Conservation (phyloP, 768 basidiomycete genomes). For the Pleurotus sapidus region DNA sequence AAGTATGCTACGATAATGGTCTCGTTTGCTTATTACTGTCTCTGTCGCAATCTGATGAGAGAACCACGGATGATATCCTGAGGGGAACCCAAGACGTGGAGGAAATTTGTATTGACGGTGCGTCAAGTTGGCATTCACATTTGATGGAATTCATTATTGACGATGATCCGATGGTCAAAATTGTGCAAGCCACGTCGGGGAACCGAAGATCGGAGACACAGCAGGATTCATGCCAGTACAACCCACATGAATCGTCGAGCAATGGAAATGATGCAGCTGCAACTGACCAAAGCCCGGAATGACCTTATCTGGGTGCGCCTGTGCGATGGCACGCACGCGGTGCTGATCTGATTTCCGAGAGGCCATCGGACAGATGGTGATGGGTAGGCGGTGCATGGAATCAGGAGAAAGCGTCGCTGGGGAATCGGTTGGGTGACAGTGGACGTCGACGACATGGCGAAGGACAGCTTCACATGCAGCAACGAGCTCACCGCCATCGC, state of each 20-base stretch:
- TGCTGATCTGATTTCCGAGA: conserved; percentile 63
- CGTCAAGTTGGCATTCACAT: no score
- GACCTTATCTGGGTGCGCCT: conserved; percentile 58
- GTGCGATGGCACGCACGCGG: conserved; percentile 66
- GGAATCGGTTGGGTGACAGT: conserved; percentile 92
- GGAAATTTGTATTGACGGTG: not conserved
- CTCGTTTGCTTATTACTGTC: conserved; percentile 46
- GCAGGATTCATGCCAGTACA: not conserved
- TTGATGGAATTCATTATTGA: not conserved
- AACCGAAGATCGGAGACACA: not conserved
- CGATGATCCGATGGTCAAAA: no score
- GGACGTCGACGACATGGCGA: conserved; percentile 77
- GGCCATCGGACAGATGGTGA: conserved; percentile 86
- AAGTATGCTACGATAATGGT: conserved; percentile 77
- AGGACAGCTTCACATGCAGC: conserved; percentile 35
- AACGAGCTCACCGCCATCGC: not conserved
- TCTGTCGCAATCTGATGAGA: conserved; percentile 66
- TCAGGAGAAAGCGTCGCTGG: conserved; percentile 32
- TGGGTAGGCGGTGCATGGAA: conserved; percentile 52
- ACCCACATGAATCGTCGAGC: not conserved
- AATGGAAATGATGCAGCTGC: conserved; percentile 6
- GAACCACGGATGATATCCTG: conserved; percentile 59
- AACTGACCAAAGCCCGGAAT: conserved; percentile 86
- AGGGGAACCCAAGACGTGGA: conserved; percentile 46
- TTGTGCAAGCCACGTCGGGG: no score